Base-by-base conservation (phyloP, 441 rosid genomes). In the Rhodomyrtus psidioides region DNA sequence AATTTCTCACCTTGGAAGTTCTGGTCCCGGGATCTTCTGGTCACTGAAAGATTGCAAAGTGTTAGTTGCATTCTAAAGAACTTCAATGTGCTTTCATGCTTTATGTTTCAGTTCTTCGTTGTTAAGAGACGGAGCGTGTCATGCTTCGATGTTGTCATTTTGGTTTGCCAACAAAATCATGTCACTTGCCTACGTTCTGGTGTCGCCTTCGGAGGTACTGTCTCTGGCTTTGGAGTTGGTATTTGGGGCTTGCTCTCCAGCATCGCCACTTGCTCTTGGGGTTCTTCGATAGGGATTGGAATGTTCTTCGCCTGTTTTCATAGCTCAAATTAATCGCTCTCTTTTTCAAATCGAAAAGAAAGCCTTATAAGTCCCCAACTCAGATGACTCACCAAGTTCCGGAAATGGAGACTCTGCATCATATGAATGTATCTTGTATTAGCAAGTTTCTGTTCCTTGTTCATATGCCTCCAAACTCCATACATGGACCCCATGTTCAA, bases 401-500 rank as follows among this genome's bases (percentile, higher is more conserved):
- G 94, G 91, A 94, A 93, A 60, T 92, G 99, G 59, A 95, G 96
- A 87, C 87, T 91, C 88, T 94, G 93, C 85, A 96, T 84, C 90
- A 94, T 44, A 54, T 94, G 91, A 83, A 91, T 91, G 90, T 97
- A 97, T 92, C 98, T 90, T 79, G 93, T 93, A 86, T 93, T 95
- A 9, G 98, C 96, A 84, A 86, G 90, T 90, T 93, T 96, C 74
- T 93, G 98, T 65, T 94, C 95, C 91, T 91, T 93, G 88, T 94
- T 96, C 88, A 94, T 83, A 55, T 92, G 92, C 93, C 95, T 94
- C 98, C 98, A 97, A 86, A 97, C 90, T 70, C 96, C 93, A 55
- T 97, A 96, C 27, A 90, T 53, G 12, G 96, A 93, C 88, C 98
- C 99, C 98, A 96, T 93, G 91, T 93, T 94, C 92, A 96, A 82